A percentile compares a stretch with the other conserved stretches of the same genome.
These are phyloP conservation scores for Hemerocallis citrina DNA, from an alignment of 106 monocot genomes.

Conservation along the genomic window DNA sequence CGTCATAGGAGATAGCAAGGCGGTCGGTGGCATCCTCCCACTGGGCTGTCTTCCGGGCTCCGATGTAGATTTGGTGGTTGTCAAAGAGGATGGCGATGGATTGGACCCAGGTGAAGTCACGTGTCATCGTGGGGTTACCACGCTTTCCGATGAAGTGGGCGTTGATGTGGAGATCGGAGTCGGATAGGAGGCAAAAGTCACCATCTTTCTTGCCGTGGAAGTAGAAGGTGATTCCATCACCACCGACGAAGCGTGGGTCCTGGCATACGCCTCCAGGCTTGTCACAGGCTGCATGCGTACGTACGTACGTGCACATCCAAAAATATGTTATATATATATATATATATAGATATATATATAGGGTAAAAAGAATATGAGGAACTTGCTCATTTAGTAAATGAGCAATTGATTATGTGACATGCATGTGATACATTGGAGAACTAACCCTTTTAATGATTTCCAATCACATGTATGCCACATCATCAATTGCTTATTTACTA, in stretches of 20 bases:
- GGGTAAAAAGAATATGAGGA: too few species aligned
- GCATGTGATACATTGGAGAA: too few species aligned
- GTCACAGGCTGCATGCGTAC: constrained; percentile 10
- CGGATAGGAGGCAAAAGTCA: constrained; percentile 49
- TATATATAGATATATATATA: too few species aligned
- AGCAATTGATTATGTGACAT: too few species aligned
- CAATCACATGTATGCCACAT: too few species aligned
- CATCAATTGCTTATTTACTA: too few species aligned
- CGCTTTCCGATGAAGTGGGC: constrained; percentile 58
- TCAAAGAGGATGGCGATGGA: constrained; percentile 31
- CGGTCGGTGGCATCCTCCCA: constrained; percentile 44
- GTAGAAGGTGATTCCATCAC: constrained; percentile 49
- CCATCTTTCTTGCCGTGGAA: constrained; percentile 41
- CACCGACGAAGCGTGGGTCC: constrained; percentile 46
- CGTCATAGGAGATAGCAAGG: constrained; percentile 30
- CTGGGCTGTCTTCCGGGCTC: constrained; percentile 21
- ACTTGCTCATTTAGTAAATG: too few species aligned
- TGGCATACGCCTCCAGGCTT: constrained; percentile 20
- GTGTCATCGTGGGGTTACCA: constrained; percentile 2
- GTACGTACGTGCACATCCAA: too few species aligned
- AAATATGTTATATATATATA: too few species aligned
- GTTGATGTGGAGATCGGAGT: constrained; percentile 57
- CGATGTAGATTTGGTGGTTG: constrained; percentile 30
- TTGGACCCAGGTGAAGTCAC: constrained; percentile 65
- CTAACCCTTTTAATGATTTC: too few species aligned